Evolutionary conservation across 2,329 filamentous ascomycete species (phyloP).

Genomic region (Trichoderma simmonsii): DNA sequence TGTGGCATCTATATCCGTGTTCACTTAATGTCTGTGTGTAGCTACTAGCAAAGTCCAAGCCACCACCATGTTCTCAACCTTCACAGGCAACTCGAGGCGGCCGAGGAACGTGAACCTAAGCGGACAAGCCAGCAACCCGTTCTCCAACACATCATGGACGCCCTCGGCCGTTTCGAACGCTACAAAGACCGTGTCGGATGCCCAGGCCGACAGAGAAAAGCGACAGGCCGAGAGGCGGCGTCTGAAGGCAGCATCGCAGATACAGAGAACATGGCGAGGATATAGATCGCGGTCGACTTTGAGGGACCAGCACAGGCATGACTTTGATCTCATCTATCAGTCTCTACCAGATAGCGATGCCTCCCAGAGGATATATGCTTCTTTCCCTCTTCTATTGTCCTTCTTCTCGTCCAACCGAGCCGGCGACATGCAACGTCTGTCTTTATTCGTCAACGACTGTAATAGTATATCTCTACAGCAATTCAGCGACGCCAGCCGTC

Average conservation of each 20-base stretch:
- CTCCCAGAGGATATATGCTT: conserved; percentile 37
- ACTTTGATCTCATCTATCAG: conserved; percentile 61
- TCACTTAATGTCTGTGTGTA: conserved; percentile 7
- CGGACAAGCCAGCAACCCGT: conserved; percentile 77
- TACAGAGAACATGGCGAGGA: conserved; percentile 83
- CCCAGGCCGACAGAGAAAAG: conserved; percentile 78
- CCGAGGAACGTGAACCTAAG: conserved; percentile 92
- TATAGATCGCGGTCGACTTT: conserved; percentile 60
- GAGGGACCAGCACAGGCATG: conserved; percentile 53
- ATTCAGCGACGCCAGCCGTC: conserved; percentile 34
- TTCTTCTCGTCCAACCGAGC: conserved; percentile 44
- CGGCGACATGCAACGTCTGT: conserved; percentile 50
- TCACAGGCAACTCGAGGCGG: conserved; percentile 82
- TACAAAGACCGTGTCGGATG: conserved; percentile 76
- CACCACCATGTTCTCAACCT: conserved; percentile 77
- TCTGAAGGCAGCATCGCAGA: conserved; percentile 66
- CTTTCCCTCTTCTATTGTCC: conserved; percentile 47
- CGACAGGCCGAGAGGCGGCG: conserved; percentile 79
- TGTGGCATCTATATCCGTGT: background rate
- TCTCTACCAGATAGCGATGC: conserved; percentile 32
- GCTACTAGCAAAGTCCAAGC: background rate
- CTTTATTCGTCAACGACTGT: conserved; percentile 45
- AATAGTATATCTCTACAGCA: conserved; percentile 33
- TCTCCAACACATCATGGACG: conserved; percentile 61
- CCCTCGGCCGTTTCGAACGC: conserved; percentile 58